Conservation (phyloP, 2,329 filamentous ascomycete species). For the Calonectria hawksworthii region DNA sequence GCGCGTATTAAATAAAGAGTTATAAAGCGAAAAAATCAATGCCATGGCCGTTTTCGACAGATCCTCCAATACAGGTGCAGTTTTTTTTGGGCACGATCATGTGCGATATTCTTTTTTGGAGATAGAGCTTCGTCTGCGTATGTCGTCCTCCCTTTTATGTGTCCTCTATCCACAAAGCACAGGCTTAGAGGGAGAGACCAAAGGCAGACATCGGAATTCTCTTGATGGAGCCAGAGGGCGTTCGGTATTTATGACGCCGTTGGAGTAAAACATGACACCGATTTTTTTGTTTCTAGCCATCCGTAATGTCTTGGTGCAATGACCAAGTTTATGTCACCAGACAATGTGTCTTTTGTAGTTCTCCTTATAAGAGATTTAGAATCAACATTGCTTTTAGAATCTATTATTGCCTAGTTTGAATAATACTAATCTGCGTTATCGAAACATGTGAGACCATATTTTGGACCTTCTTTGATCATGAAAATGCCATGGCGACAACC, state of each 20-base stretch:
- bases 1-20: slow-evolving; percentile 67
- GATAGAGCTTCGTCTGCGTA: neutral
- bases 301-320: neutral
- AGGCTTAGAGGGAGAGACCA: neutral
- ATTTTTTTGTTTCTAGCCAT: slow-evolving; percentile 3
- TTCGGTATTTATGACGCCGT: neutral
- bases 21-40: slow-evolving; percentile 1
- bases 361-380: neutral
- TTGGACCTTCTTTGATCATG: neutral
- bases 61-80: neutral
- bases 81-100: neutral
- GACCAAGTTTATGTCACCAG: neutral
- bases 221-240: neutral
- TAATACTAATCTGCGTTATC: neutral
- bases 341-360: neutral
- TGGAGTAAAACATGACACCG: neutral
- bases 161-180: neutral
- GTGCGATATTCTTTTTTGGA: slow-evolving; percentile 10
- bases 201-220: neutral
- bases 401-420: neutral
- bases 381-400: neutral
- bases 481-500: neutral
- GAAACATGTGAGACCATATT: neutral
- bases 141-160: neutral
- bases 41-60: neutral